Conservation (phyloP, 2,329 filamentous ascomycete species). For the Aspergillus ibericus region DNA sequence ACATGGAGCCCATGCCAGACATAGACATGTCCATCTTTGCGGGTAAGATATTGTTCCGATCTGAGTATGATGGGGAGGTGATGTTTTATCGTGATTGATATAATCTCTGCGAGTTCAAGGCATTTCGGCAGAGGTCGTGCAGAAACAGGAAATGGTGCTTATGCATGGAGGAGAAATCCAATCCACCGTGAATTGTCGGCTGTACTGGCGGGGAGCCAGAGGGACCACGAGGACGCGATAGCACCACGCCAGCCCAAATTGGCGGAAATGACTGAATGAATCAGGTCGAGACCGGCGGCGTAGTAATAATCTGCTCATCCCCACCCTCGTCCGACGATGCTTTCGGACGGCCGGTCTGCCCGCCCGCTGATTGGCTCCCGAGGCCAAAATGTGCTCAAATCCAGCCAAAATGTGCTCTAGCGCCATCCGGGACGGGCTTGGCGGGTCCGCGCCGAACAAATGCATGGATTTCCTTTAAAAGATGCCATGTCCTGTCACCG, state of each 20-base stretch:
- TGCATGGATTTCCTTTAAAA: background rate
- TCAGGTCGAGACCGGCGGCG: constrained; percentile 23
- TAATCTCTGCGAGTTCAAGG: background rate
- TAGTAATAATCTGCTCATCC: constrained; percentile 20
- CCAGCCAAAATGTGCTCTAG: constrained; percentile 20
- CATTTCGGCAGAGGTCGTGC: background rate
- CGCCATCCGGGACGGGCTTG: constrained; percentile 2
- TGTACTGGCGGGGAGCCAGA: no score
- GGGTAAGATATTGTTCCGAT: background rate
- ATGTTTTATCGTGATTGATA: background rate
- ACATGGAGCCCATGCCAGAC: constrained; percentile 40
- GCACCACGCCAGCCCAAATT: no score
- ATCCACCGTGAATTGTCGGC: no score
- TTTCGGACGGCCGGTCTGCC: background rate
- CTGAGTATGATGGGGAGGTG: background rate
- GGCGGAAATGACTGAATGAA: background rate
- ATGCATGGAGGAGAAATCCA: no score
- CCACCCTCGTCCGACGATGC: background rate
- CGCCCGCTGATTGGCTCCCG: constrained; percentile 8
- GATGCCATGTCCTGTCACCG: background rate
- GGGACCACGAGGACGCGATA: no score
- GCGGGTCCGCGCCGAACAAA: constrained; percentile 2
- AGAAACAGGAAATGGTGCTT: no score
- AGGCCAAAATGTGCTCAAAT: constrained; percentile 19
- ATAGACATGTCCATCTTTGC: constrained; percentile 22